Evolutionary conservation across 306 rosid genomes (phyloP).

Genomic region (Arachis stenosperma): DNA sequence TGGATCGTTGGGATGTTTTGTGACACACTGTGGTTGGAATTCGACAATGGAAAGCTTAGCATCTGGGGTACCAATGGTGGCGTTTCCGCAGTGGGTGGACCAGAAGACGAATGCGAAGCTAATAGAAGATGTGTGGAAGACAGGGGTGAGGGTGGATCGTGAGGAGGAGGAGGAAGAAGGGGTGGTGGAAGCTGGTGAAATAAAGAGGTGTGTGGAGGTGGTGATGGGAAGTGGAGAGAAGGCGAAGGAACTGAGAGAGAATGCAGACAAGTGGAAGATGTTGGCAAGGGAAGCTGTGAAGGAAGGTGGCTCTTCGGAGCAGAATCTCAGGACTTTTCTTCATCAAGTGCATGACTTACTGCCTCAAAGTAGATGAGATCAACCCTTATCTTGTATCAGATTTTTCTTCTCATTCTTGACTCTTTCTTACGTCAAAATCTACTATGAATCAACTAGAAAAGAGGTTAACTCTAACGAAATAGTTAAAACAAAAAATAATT

Average conservation of each 20-base stretch:
- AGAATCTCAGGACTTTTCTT: slow-evolving; percentile 34
- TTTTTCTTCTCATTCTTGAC: not conserved
- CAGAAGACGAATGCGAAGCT: slow-evolving; percentile 63
- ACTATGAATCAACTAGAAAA: too few relatives aligned
- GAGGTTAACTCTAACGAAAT: too few relatives aligned
- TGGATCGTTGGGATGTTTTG: slow-evolving; percentile 53
- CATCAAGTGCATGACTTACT: not conserved
- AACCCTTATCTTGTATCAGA: not conserved
- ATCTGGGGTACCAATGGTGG: slow-evolving; percentile 60
- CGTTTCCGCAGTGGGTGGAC: slow-evolving; percentile 57
- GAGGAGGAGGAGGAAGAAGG: slow-evolving; percentile 37
- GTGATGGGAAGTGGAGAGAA: slow-evolving; percentile 51
- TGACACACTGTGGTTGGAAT: slow-evolving; percentile 71
- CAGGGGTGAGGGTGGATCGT: slow-evolving; percentile 50
- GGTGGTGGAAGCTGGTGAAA: slow-evolving; percentile 38
- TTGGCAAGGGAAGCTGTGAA: slow-evolving; percentile 49
- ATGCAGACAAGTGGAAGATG: slow-evolving; percentile 48
- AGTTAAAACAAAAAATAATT: too few relatives aligned
- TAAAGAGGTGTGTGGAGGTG: slow-evolving; percentile 56
- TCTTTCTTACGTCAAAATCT: too few relatives aligned
- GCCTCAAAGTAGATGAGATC: not conserved
- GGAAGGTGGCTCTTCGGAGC: slow-evolving; percentile 50
- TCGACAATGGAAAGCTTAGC: slow-evolving; percentile 53
- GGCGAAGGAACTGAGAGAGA: slow-evolving; percentile 46
- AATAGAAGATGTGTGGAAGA: slow-evolving; percentile 51